A percentile compares a stretch with the other conserved stretches of the same genome.
Conservation (phyloP, 2,329 filamentous ascomycete genomes). For the Cladophialophora psammophila region DNA sequence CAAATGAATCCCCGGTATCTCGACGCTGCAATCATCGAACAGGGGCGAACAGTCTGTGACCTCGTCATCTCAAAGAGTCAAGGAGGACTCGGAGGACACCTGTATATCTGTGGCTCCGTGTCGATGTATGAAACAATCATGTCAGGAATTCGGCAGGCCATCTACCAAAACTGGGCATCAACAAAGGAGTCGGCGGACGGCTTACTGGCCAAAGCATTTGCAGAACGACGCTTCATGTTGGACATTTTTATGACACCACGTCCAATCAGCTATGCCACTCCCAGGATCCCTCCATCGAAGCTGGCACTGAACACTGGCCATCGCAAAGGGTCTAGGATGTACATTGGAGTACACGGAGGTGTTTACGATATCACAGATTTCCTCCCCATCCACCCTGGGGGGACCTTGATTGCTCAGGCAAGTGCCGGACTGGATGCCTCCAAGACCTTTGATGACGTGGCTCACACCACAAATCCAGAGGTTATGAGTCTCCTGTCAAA, state of each 20-base stretch:
- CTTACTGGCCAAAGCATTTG: slow-evolving; percentile 62
- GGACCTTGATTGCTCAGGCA: slow-evolving; percentile 26
- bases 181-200: slow-evolving; percentile 61
- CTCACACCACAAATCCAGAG: slow-evolving; percentile 30
- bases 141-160: slow-evolving; percentile 62
- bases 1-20: slow-evolving; percentile 29
- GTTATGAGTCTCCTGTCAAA: slow-evolving; percentile 29
- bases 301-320: slow-evolving; percentile 62
- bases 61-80: slow-evolving; percentile 28
- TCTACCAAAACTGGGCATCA: slow-evolving; percentile 61
- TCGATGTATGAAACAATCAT: slow-evolving; percentile 63
- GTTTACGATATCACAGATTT: slow-evolving; percentile 33
- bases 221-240: slow-evolving; percentile 64
- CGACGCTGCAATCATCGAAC: slow-evolving; percentile 25
- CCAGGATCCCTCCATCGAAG: slow-evolving; percentile 59
- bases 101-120: slow-evolving; percentile 60
- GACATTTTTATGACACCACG: slow-evolving; percentile 66
- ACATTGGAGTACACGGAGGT: slow-evolving; percentile 26
- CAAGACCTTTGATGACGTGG: slow-evolving; percentile 30
- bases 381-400: slow-evolving; percentile 27
- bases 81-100: slow-evolving; percentile 41
- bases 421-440: slow-evolving; percentile 31
- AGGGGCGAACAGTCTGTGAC: slow-evolving; percentile 32
- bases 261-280: slow-evolving; percentile 59
- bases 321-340: slow-evolving; percentile 39